Evolutionary conservation across 108 stramenopile genomes (phyloP), one percentile per base, ranked within the genome.

Genomic region (Asterionellopsis glacialis): DNA sequence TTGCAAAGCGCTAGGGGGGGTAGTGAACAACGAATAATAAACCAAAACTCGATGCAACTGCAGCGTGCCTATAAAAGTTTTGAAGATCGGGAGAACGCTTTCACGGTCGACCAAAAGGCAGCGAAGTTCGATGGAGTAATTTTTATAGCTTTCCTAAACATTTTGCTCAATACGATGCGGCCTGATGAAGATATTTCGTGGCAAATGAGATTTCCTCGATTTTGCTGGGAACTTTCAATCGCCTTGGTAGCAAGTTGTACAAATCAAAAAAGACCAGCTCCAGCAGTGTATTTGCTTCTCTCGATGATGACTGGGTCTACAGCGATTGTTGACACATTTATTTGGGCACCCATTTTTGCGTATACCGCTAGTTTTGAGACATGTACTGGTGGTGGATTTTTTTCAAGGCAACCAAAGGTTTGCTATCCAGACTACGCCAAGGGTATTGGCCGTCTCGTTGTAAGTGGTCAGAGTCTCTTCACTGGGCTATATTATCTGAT

Each of bases 401-500:
- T 63, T 11, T 26, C 23, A 43, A 39, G 67, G 19, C 61, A 54
- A 25, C 70, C 64, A 41, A 16, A 33, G 38, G 55, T 41, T 39
- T 67, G 72, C 27, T 45, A 22, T 19, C 14, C 61, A 18, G 67
- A 68, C 39, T 63, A 63, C 45, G 51, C 52, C 24, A 68, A 73
- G 48, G 66, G 72, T 13, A 15, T 55, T 9, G 66, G 72, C 9
- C 44, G 67, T 21, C 14, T 73, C n/a, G 22, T 73, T 27, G 72
- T 67, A 11, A 50, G 45, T 22, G 53, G 43, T 27, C 72, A 73
- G 26, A 68, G 58, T 15, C 19, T 67, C 14, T 39, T 63, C 10
- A 73, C 72, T n/a, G 72, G 72, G 12, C 44, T 73, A 12, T 33
- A 68, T 14, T 73, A 73, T 48, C 51, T 73, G n/a, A 23, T 63